phyloP scores from a whole-genome alignment of 495 filamentous ascomycete species.

The Aspergillus biplanus region DNA sequence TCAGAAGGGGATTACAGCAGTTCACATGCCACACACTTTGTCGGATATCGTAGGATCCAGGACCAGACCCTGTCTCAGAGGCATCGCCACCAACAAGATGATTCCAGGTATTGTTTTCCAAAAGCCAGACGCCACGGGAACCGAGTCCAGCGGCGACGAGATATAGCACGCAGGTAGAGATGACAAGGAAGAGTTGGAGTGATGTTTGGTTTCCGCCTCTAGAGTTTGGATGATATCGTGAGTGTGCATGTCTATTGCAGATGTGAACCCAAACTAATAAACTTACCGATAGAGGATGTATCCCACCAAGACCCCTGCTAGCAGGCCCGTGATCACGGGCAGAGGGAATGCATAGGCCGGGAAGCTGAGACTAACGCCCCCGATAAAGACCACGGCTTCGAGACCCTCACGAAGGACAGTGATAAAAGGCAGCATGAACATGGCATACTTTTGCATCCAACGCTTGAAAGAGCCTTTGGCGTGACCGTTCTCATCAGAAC shows the following conservation, averaged over 20 bases:
- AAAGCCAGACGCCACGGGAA: conserved; percentile 75
- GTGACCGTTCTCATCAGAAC: conserved; percentile 31
- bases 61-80: conserved; percentile 71
- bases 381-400: conserved; percentile 81
- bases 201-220: conserved; percentile 66
- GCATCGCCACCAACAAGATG: conserved; percentile 73
- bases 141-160: conserved; percentile 83
- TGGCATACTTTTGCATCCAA: conserved; percentile 74
- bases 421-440: conserved; percentile 83
- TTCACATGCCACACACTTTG: conserved; percentile 92
- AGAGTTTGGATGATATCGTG: neutral
- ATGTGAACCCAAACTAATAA: neutral
- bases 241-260: neutral
- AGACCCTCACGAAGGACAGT: conserved; percentile 81
- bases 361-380: conserved; percentile 73
- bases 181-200: conserved; percentile 77
- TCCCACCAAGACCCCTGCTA: conserved; percentile 64
- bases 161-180: conserved; percentile 77
- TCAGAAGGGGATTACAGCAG: conserved; percentile 74
- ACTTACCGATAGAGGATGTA: conserved; percentile 74
- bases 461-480: conserved; percentile 58
- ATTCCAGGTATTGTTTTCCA: conserved; percentile 69
- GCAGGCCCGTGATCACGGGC: conserved; percentile 68
- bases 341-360: conserved; percentile 76
- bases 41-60: conserved; percentile 86